phyloP scores from a whole-genome alignment of 1,139 yeast species.

The Nakaseomyces sp. region DNA sequence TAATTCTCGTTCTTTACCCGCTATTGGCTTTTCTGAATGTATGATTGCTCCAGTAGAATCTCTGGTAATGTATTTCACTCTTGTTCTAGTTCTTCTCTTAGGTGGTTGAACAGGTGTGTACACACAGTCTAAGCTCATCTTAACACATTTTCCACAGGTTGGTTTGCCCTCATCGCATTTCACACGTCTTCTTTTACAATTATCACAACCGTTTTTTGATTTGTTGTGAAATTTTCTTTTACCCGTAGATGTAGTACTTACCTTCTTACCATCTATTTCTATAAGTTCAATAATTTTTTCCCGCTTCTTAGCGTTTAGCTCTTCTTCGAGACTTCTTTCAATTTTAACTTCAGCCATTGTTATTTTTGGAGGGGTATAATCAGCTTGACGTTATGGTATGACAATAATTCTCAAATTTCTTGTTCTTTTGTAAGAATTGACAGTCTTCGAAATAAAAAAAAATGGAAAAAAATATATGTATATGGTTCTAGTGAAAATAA shows the following conservation, averaged over 20 bases:
- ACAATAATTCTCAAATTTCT: too few relatives aligned
- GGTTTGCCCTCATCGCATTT: conserved; percentile 90
- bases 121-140: conserved; percentile 69
- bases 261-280: conserved; percentile 32
- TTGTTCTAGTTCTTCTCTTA: conserved; percentile 12
- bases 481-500: too few relatives aligned
- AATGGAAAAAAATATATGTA: too few relatives aligned
- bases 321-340: neutral
- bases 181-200: conserved; percentile 81
- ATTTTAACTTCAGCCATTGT: conserved; percentile 1
- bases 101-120: conserved; percentile 34
- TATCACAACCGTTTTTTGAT: conserved; percentile 78
- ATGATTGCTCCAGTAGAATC: conserved; percentile 11
- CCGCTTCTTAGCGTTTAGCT: conserved; percentile 9
- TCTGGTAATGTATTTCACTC: conserved; percentile 15
- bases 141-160: conserved; percentile 63
- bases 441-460: neutral
- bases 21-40: neutral
- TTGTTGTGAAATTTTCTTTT: conserved; percentile 73
- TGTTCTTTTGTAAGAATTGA: too few relatives aligned
- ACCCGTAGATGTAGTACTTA: conserved; percentile 37
- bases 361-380: too few relatives aligned
- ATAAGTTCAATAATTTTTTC: conserved; percentile 24
- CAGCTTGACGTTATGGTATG: too few relatives aligned
- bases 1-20: neutral